Conservation (phyloP, 2,329 filamentous ascomycete species). For the Colletotrichum musae region DNA sequence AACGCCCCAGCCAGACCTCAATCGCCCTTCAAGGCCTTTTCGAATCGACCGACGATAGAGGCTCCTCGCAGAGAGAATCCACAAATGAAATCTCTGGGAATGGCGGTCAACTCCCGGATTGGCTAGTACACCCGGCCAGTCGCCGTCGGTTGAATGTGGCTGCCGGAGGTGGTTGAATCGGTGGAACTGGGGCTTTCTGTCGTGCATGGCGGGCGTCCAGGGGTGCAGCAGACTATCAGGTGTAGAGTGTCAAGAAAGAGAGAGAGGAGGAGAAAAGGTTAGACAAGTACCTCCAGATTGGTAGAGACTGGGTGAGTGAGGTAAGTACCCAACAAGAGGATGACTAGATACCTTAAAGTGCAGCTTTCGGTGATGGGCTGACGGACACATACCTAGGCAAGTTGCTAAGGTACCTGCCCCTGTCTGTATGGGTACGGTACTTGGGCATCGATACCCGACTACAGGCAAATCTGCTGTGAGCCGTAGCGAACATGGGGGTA, state of each 20-base stretch:
- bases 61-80: constrained; percentile 3
- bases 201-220: constrained; percentile 26
- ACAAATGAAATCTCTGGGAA: constrained; percentile 31
- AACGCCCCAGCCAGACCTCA: constrained; percentile 4
- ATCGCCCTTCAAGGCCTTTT: not conserved
- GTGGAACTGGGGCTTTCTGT: constrained; percentile 31
- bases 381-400: not conserved
- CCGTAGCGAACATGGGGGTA: constrained; percentile 30
- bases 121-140: constrained; percentile 27
- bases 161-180: constrained; percentile 26
- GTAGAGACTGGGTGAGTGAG: not conserved
- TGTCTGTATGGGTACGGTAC: constrained; percentile 16
- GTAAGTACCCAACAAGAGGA: constrained; percentile 5
- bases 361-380: not conserved
- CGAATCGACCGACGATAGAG: constrained; percentile 4
- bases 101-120: constrained; percentile 45
- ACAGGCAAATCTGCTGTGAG: constrained; percentile 24
- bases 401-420: not conserved
- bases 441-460: constrained; percentile 29
- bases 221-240: not conserved
- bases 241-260: not conserved
- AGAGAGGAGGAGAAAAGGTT: not conserved
- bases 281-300: constrained; percentile 28
- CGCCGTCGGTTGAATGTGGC: constrained; percentile 25
- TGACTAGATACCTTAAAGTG: not conserved